Evolutionary conservation across 768 basidiomycete genomes (phyloP), one percentile per base, ranked within the genome.

Genomic region (Cubamyces lactineus): DNA sequence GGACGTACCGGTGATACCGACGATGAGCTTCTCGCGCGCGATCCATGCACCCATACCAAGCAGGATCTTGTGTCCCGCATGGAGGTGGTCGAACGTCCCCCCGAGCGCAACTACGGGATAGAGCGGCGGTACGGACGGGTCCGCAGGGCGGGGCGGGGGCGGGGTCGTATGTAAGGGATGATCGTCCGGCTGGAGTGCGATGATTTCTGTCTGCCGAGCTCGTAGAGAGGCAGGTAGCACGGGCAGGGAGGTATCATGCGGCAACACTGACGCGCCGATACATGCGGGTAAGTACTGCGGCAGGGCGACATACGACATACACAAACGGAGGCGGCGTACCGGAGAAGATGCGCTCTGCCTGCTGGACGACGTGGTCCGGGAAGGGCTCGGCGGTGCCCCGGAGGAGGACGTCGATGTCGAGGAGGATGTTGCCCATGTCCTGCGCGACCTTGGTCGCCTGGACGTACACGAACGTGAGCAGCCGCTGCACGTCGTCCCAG

Each of bases 61-160:
- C 28, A 99, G 84, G 62, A 99, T 96, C 76, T 97, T 97, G 78
- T 99, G 97, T 0, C 96, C 97, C 3, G 94, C 86, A 71, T 99
- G 97, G 16, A 99, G 84, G 73, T 98, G 97, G 75, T 99, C 97
- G 74, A 98, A 98, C 0, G 97, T 98, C 0, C 97, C 97, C 6
- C 97, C 96, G 8, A 98, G 80, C 0, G 86, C 90, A n/a, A 89
- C 85, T 53, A 94, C 91, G 13, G 88, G 89, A 70, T 77, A 82
- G 13, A 65, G 52, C 5, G 77, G 64, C 0, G 73, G 73, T 16
- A 68, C 57, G 4, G 62, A 42, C 24, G 68, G 59, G 48, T 62
- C 58, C 13, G 46, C 30, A 15, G 50, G 30, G 7, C 53, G 51
- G 3, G 46, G 62, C 23, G 46, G 50, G 15, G 53, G 66, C 28